Conservation (phyloP, 73 alveolate species). For the Breviolum minutum region DNA sequence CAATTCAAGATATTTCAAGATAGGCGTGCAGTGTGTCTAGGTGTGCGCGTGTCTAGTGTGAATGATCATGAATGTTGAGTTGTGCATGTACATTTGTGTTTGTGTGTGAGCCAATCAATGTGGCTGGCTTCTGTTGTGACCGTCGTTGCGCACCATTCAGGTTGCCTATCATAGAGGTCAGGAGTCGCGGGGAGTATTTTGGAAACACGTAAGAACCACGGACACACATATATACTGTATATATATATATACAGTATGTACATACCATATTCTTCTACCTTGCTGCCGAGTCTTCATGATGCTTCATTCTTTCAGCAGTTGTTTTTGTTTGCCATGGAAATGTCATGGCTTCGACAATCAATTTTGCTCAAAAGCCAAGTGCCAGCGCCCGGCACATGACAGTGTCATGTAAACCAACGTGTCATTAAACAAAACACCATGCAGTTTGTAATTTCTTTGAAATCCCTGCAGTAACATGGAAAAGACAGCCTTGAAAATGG, state of each 20-base stretch:
- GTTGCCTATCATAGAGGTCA: conserved; percentile 81
- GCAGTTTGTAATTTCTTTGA: no score
- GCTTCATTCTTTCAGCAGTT: no score
- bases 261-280: not conserved
- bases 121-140: not conserved
- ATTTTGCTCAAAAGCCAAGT: no score
- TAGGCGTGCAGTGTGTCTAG: not conserved
- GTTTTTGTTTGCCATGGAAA: no score
- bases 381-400: no score
- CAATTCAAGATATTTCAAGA: not conserved
- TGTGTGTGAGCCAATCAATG: not conserved
- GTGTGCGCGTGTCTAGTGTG: not conserved
- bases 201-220: not conserved
- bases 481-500: no score
- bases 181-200: not conserved
- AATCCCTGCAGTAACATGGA: no score
- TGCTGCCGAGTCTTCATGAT: no score
- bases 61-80: not conserved
- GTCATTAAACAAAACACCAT: no score
- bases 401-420: no score
- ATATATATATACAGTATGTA: not conserved
- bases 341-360: no score
- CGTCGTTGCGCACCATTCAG: not conserved
- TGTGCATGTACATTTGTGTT: not conserved
- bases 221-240: not conserved